Evolutionary conservation across 2,329 filamentous ascomycete genomes (phyloP), one percentile per base, ranked within the genome.

Genomic region (Talaromyces piceae): DNA sequence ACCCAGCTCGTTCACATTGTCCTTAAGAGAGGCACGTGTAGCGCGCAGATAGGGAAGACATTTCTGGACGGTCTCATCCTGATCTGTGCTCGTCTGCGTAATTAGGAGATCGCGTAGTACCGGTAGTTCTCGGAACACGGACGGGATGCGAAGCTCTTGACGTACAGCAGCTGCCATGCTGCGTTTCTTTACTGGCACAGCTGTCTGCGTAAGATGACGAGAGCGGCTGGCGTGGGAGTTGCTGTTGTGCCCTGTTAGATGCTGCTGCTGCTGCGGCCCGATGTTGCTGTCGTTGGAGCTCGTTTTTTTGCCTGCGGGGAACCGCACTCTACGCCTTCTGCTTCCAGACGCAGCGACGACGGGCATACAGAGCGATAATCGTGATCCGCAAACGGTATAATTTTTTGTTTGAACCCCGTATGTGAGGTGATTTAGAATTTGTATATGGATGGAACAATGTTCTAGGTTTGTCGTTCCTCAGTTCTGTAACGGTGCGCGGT

Each of bases 11-110:
- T 95, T 95, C 69, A 80, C 78, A 23, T 70, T 67, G 18, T 70
- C 67, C 22, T 75, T 72, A 53, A 77, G 73, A 45, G 74, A 73
- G 39, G 72, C 76, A n/a, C 68, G 65, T 47, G 61, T 64, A 63
- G 72, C 71, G 28, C 73, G 71, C 13, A 95, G 74, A 57, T 83
- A 85, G 1, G 86, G 84, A 26, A 90, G 70, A 60, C 87, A 87
- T 61, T 80, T 77, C 31, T 81, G 69, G 50, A 88, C 73, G 0
- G 87, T 91, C 51, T 81, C 73, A 53, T 85, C 78, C 67, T 95
- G 88, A 25, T 80, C 65, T 46, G 69, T 64, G 1, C 86, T 89
- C 22, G 87, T 87, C 54, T 80, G 73, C 4, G 90, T 93, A 45
- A 72, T 65, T 47, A 91, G 74, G 13, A 62, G 57, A 63, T 95